Percentiles rank a stretch among this genome's conserved stretches.
Conservation (phyloP, 768 basidiomycete genomes). For the Mycena floridula region DNA sequence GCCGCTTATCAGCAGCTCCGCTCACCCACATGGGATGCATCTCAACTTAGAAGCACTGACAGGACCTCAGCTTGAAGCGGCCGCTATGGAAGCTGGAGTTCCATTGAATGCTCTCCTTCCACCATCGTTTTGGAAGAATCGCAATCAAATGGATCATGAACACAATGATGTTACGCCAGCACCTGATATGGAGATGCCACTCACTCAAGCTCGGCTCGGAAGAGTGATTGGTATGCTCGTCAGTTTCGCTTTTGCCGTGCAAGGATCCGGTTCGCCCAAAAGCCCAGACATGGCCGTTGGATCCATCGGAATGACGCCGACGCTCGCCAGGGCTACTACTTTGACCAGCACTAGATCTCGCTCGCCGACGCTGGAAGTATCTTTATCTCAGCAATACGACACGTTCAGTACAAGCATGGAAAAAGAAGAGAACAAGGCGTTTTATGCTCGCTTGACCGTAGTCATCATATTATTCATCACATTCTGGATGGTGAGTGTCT, state of each 20-base stretch:
- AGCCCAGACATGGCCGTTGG: too few species aligned
- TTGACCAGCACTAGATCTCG: background rate
- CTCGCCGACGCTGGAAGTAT: conserved; percentile 6
- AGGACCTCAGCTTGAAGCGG: conserved; percentile 46
- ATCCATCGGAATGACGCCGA: background rate
- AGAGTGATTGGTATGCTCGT: conserved; percentile 52
- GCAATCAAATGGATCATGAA: background rate
- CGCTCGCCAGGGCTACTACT: background rate
- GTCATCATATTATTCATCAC: conserved; percentile 57
- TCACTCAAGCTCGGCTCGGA: conserved; percentile 54
- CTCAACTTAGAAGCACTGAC: conserved; percentile 61
- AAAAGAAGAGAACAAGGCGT: conserved; percentile 48
- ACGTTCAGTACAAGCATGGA: conserved; percentile 22
- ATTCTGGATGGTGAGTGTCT: conserved; percentile 64
- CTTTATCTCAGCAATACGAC: conserved; percentile 23
- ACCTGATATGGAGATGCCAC: conserved; percentile 21
- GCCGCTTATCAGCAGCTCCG: conserved; percentile 9
- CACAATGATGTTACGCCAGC: conserved; percentile 1
- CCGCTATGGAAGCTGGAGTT: conserved; percentile 64
- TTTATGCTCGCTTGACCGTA: conserved; percentile 47
- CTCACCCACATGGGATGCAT: conserved; percentile 41
- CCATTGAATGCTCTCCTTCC: conserved; percentile 49
- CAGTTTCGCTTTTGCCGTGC: conserved; percentile 39
- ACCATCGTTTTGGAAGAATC: conserved; percentile 21
- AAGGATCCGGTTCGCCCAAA: conserved; percentile 12